These are phyloP conservation scores for Serendipita sp. DNA, from an alignment of 768 basidiomycete genomes.

Conservation along the genomic window DNA sequence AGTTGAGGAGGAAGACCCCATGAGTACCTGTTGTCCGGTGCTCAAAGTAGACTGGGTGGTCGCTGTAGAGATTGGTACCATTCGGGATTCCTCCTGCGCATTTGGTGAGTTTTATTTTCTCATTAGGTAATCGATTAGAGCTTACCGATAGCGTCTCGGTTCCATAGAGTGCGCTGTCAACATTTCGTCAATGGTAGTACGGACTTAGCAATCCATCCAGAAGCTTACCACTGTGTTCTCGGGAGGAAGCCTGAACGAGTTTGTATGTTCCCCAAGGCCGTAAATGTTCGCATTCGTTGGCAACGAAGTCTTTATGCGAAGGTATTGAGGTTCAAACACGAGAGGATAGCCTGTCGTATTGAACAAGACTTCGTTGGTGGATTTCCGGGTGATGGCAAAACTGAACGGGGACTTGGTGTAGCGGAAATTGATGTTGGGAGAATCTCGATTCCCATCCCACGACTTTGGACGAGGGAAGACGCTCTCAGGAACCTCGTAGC, in stretches of 20 bases:
- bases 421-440: constrained; percentile 13
- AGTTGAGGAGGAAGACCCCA: constrained; percentile 63
- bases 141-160: not conserved
- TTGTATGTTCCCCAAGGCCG: constrained; percentile 45
- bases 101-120: too few species aligned
- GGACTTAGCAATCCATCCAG: not conserved
- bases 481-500: constrained; percentile 50
- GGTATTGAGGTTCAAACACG: constrained; percentile 66
- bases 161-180: not conserved
- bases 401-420: constrained; percentile 17
- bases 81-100: not conserved
- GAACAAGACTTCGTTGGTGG: constrained; percentile 14
- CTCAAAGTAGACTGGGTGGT: constrained; percentile 56
- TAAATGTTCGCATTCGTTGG: constrained; percentile 57
- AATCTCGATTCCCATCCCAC: not conserved
- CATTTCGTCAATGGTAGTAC: not conserved
- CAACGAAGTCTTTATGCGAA: constrained; percentile 40
- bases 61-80: constrained; percentile 31
- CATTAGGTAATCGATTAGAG: not conserved
- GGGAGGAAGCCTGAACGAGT: constrained; percentile 7
- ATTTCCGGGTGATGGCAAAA: constrained; percentile 18
- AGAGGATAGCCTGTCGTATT: constrained; percentile 37
- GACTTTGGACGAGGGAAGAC: constrained; percentile 16
- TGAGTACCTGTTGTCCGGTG: constrained; percentile 55
- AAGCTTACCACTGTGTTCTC: not conserved